These are phyloP conservation scores for Aspergillus tamarii DNA, from an alignment of 2,329 filamentous ascomycete genomes.

Conservation along the genomic window DNA sequence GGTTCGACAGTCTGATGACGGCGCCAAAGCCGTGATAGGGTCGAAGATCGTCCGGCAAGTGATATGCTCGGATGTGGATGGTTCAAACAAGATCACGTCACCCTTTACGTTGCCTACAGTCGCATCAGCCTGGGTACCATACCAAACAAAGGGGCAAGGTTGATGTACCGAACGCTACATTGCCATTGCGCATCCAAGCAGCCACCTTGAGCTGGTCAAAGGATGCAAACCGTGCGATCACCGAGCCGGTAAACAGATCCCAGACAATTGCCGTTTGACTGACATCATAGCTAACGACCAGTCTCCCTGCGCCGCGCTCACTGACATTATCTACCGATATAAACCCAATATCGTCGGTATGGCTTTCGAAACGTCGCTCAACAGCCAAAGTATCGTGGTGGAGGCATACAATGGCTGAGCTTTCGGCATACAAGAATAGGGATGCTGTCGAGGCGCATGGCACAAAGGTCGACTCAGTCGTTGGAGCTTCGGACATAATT, in stretches of 20 bases:
- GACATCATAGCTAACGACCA: slow-evolving; percentile 91
- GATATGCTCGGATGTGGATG: slow-evolving; percentile 87
- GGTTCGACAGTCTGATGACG: slow-evolving; percentile 84
- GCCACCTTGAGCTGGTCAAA: slow-evolving; percentile 85
- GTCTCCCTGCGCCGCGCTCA: slow-evolving; percentile 77
- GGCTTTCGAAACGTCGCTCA: slow-evolving; percentile 81
- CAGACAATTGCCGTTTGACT: slow-evolving; percentile 93
- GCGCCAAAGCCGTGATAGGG: slow-evolving; percentile 89
- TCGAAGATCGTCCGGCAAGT: slow-evolving; percentile 92
- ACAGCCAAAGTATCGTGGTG: slow-evolving; percentile 92
- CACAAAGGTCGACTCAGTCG: slow-evolving; percentile 64
- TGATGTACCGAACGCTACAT: slow-evolving; percentile 86
- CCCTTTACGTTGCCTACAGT: slow-evolving; percentile 81
- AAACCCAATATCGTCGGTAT: slow-evolving; percentile 80
- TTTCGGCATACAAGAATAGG: slow-evolving; percentile 86
- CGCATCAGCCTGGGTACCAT: not conserved
- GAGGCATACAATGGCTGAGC: slow-evolving; percentile 78
- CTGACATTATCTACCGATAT: slow-evolving; percentile 90
- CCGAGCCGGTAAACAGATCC: slow-evolving; percentile 90
- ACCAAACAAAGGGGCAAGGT: not conserved
- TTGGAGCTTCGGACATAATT: slow-evolving; percentile 27
- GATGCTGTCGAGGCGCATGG: slow-evolving; percentile 89
- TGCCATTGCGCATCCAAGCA: slow-evolving; percentile 95
- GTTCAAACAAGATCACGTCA: slow-evolving; percentile 92
- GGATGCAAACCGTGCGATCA: slow-evolving; percentile 88